A percentile compares a stretch with the other conserved stretches of the same genome.
These are phyloP conservation scores for Penicillium parvum DNA, from an alignment of 495 filamentous ascomycete genomes.

Conservation along the genomic window DNA sequence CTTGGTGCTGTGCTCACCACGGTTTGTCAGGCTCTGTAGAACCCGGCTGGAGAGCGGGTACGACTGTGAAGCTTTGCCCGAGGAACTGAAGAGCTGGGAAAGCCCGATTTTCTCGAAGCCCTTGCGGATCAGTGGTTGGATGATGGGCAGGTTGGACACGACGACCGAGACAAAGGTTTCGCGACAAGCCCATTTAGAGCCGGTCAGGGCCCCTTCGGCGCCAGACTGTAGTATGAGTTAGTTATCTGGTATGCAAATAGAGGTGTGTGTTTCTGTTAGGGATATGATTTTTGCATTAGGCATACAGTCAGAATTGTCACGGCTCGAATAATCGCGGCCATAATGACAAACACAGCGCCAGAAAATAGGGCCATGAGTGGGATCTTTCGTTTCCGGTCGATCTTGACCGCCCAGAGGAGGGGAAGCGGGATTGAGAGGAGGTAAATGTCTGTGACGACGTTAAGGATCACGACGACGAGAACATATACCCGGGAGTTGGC, in stretches of 20 bases:
- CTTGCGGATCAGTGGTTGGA: slow-evolving; percentile 46
- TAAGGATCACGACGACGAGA: slow-evolving; percentile 38
- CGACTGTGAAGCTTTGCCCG: slow-evolving; percentile 14
- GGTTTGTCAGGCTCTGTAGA: slow-evolving; percentile 12
- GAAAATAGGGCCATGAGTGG: slow-evolving; percentile 49
- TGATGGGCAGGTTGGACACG: slow-evolving; percentile 53
- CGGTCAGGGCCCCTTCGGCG: slow-evolving; percentile 36
- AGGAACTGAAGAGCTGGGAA: slow-evolving; percentile 25
- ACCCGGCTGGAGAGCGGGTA: slow-evolving; percentile 20
- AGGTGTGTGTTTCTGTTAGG: background rate
- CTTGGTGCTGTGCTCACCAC: slow-evolving; percentile 6
- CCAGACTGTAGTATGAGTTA: slow-evolving; percentile 9
- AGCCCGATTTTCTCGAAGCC: slow-evolving; percentile 29
- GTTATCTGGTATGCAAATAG: background rate
- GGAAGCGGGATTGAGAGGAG: slow-evolving; percentile 49
- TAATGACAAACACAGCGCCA: slow-evolving; percentile 52
- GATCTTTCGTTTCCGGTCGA: slow-evolving; percentile 40
- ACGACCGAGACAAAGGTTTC: slow-evolving; percentile 55
- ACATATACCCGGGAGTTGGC: slow-evolving; percentile 32
- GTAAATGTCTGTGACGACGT: slow-evolving; percentile 49
- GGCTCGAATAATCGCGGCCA: slow-evolving; percentile 51
- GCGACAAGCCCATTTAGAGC: slow-evolving; percentile 53
- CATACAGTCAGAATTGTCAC: slow-evolving; percentile 46
- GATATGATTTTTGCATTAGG: background rate
- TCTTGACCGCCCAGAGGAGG: slow-evolving; percentile 47